Evolutionary conservation across 805 yeast species (phyloP).

Genomic region (Nakazawaea pomicola): DNA sequence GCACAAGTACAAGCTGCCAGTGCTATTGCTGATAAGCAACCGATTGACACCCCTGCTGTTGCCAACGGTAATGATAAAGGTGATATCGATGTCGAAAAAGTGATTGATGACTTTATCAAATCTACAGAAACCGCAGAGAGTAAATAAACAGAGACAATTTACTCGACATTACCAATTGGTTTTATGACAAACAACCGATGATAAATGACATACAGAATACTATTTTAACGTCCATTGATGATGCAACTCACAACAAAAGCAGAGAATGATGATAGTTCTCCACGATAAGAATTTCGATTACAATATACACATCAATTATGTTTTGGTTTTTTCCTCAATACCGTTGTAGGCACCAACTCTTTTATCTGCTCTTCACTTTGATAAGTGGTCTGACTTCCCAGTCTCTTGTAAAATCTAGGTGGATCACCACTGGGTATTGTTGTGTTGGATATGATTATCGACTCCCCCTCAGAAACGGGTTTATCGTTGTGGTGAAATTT

Average conservation of each 20-base stretch:
- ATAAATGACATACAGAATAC: no score
- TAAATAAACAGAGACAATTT: background rate
- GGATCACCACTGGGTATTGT: constrained; percentile 36
- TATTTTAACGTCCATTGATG: no score
- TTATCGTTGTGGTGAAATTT: background rate
- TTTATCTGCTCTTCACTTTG: constrained; percentile 14
- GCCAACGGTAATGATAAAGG: constrained; percentile 6
- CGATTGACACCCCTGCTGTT: constrained; percentile 9
- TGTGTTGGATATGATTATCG: constrained; percentile 4
- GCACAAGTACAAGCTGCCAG: constrained; percentile 46
- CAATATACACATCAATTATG: no score
- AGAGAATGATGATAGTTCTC: no score
- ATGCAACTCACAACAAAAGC: no score
- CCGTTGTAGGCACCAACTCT: constrained; percentile 19
- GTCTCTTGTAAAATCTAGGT: constrained; percentile 41
- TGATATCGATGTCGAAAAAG: constrained; percentile 28
- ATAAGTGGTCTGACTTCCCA: constrained; percentile 16
- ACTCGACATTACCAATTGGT: no score
- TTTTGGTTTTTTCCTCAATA: constrained; percentile 12
- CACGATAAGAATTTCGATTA: no score
- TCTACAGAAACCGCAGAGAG: constrained; percentile 4
- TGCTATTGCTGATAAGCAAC: background rate
- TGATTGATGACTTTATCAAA: constrained; percentile 18
- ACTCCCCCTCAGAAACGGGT: background rate
- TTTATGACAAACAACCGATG: background rate